Evolutionary conservation across 1,139 yeast genomes (phyloP), one percentile per base, ranked within the genome.

Genomic region (Saccharomyces hybrid): DNA sequence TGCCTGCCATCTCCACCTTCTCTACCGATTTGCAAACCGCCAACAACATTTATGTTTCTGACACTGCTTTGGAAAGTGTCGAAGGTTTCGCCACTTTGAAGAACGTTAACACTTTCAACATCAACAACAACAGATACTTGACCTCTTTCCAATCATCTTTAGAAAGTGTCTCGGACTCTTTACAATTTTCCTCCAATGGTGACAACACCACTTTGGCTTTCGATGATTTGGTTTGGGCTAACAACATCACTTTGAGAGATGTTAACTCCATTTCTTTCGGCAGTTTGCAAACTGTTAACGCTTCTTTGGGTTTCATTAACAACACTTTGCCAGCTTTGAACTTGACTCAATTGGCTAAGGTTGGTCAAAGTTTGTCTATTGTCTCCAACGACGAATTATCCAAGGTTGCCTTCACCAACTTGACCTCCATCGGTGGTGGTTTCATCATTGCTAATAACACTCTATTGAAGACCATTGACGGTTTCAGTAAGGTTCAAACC

Each of bases 141-240:
- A 76, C 76, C 65, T 74, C 88, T 59, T 80, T 86, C 67, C 82
- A 87, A 71, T 83, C 91, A 53, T 82, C 83, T 64, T 82, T 93
- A 72, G 74, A 83, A 73, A 75, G 84, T 61, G 95, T 90, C 61
- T 81, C 95, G 60, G 82, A 82, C 71, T 71, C 83, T 61, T 78
- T 93, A 69, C 83, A 85, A 65, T 83, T 93, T 71, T 83, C 96
- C 60, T 87, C 81, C 79, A 93, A 95, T 77, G 87, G 96, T 68
- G 85, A 84, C 59, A 75, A 81, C 59, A 85, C 87, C 59, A 83
- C 81, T 61, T 86, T 84, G 62, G 63, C 75, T 58, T 87, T 93
- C 64, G 83, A 85, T 71, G 73, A 80, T 67, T 83, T 93, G 73
- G 68, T 78, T 61, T 81, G 89, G 83, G 97, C 96, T 62, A 86